Conservation (phyloP, 805 yeast genomes). For the Cyberlindnera misumaiensis region DNA sequence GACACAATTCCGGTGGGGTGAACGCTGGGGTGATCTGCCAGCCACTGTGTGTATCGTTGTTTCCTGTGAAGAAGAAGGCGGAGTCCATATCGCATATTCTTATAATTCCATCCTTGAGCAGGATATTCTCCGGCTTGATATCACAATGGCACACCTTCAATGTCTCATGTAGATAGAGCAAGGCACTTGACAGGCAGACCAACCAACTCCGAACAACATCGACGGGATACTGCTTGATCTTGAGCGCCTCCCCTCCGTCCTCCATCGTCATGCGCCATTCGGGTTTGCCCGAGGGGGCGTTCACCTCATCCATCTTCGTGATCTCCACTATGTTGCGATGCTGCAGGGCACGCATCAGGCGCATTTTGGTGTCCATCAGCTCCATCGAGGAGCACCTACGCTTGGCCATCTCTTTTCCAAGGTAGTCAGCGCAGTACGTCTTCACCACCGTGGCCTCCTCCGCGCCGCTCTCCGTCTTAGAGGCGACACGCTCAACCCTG, state of each 20-base stretch:
- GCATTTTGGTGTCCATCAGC: background rate
- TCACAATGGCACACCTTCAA: slow-evolving; percentile 6
- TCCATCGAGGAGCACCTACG: too few species aligned
- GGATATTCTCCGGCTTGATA: slow-evolving; percentile 9
- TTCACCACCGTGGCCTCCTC: background rate
- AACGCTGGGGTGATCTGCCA: slow-evolving; percentile 8
- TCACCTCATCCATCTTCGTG: background rate
- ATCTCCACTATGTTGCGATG: background rate
- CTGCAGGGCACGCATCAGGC: background rate
- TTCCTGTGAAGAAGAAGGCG: background rate
- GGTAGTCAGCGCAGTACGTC: background rate
- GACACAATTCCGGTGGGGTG: slow-evolving; percentile 9
- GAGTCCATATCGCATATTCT: slow-evolving; percentile 9
- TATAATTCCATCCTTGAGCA: slow-evolving; percentile 2
- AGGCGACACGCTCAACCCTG: too few species aligned
- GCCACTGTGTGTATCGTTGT: slow-evolving; percentile 1
- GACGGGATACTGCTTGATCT: slow-evolving; percentile 3
- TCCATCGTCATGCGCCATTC: slow-evolving; percentile 5
- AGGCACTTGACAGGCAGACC: background rate
- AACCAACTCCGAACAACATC: slow-evolving; percentile 3
- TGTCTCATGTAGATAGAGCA: slow-evolving; percentile 1
- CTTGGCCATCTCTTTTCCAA: background rate
- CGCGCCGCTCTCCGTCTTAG: too few species aligned
- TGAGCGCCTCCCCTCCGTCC: slow-evolving; percentile 6
- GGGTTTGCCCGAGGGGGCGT: too few species aligned